phyloP scores from a whole-genome alignment of 257 asterid genomes.

The Petunia axillaris region DNA sequence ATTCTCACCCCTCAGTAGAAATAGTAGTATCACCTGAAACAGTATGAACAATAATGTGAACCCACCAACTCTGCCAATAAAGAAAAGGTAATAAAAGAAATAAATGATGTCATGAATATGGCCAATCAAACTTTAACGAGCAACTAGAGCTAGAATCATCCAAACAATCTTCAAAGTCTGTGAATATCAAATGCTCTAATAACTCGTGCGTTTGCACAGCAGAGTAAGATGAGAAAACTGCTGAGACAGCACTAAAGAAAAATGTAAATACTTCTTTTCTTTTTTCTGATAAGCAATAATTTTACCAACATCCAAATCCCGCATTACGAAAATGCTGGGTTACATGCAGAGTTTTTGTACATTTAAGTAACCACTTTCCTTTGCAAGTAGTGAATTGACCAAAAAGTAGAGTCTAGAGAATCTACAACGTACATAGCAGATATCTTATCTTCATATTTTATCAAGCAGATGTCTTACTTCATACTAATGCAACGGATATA shows the following conservation, averaged over 20 bases:
- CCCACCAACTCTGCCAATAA: constrained; percentile 11
- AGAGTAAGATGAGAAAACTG: constrained; percentile 5
- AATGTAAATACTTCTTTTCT: not conserved
- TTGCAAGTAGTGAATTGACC: not conserved
- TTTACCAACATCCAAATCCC: constrained; percentile 1
- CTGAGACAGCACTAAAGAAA: constrained; percentile 1
- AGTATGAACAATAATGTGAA: not conserved
- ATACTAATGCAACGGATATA: too few species aligned
- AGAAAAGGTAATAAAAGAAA: not conserved
- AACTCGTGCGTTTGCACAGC: not conserved
- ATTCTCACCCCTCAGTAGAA: not conserved
- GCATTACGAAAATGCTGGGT: not conserved
- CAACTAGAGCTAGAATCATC: not conserved
- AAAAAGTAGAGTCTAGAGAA: not conserved
- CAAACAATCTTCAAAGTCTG: not conserved
- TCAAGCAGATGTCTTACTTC: too few species aligned
- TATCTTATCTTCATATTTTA: too few species aligned
- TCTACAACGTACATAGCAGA: not conserved
- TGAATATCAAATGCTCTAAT: not conserved
- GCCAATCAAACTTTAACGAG: constrained; percentile 13
- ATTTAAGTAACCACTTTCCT: not conserved
- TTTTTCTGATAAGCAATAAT: not conserved
- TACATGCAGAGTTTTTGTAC: not conserved
- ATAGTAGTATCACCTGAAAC: constrained; percentile 6
- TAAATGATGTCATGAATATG: not conserved